phyloP scores from a whole-genome alignment of 108 stramenopile genomes.

The Skeletonema marinoi region DNA sequence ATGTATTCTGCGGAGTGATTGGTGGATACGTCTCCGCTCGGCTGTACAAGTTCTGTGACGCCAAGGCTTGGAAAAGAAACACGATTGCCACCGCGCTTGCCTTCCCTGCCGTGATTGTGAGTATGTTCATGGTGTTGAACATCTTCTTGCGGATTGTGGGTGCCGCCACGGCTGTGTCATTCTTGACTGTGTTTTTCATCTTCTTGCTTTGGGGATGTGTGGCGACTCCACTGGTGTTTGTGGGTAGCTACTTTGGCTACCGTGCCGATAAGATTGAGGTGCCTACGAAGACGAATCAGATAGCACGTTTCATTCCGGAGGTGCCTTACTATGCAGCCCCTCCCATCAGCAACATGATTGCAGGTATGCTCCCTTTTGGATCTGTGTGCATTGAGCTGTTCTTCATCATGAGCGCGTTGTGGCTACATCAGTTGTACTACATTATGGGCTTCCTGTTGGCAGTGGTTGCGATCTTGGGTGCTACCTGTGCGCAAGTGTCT shows the following conservation, averaged over 20 bases:
- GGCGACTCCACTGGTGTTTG: constrained; percentile 94
- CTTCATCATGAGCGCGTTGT: constrained; percentile 98
- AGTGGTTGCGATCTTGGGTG: constrained; percentile 90
- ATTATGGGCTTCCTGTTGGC: constrained; percentile 98
- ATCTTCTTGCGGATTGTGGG: constrained; percentile 82
- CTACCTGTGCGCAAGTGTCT: constrained; percentile 95
- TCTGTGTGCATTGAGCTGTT: constrained; percentile 99
- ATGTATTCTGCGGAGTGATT: constrained; percentile 89
- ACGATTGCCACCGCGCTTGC: constrained; percentile 85
- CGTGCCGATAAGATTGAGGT: constrained; percentile 75
- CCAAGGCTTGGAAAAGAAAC: constrained; percentile 80
- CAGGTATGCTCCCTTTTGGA: constrained; percentile 97
- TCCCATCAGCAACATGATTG: constrained; percentile 74
- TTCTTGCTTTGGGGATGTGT: constrained; percentile 90
- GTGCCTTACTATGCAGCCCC: constrained; percentile 83
- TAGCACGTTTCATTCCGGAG: constrained; percentile 92
- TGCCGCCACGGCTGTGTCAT: constrained; percentile 92
- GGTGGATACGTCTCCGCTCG: constrained; percentile 91
- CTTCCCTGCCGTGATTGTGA: constrained; percentile 83
- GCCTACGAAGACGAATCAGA: constrained; percentile 94
- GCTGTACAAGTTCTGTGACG: constrained; percentile 93
- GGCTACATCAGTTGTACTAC: constrained; percentile 99
- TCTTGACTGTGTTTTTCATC: constrained; percentile 87
- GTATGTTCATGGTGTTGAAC: constrained; percentile 86
- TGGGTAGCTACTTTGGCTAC: constrained; percentile 95